Base-by-base conservation (phyloP, 495 filamentous ascomycete species). In the Penicillium odoratum region DNA sequence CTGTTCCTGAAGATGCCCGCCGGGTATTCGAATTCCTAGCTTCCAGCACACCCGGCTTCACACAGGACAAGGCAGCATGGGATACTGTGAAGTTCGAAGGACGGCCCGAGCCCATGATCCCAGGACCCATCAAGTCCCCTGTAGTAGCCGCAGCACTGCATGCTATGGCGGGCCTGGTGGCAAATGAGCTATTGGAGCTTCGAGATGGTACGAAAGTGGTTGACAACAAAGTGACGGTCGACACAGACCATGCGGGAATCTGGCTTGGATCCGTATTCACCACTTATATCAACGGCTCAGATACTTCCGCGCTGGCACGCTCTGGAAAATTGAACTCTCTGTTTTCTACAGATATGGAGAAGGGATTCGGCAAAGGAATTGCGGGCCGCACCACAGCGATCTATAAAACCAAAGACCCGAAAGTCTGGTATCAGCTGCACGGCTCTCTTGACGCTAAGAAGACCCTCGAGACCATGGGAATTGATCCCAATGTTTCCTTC, bases 371-470 rank as follows among this genome's bases (percentile, higher is more conserved):
- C 0, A 57, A 64, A n/a, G 63, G 60, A 33, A 16, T 64, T 64
- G 45, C 60, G 7, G 50, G 33, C 7, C 55, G 68, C 34, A 51
- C 70, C 2, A 72, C 68, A 4, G 66, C 69, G 2, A 56, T 74
- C 8, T 71, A 72, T 31, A 61, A 59, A 7, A 72, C 69, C 0
- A 69, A 68, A 28, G 54, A 67, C 34, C 42, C 58, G 0, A 51
- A 53, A 5, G 65, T 70, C 5, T 72, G 66, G 66, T 74, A 69
- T 44, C 71, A 74, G 46, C 60, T 74, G 4, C 69, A 74, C 29
- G 71, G 69, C 1, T 72, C 68, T 0, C 44, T 74, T 4, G 53
- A 74, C 48, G 66, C 69, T 3, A 48, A 55, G 2, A 48, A 55
- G 29, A 56, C 55, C 1, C 66, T 72, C 4, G 8, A 48, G 7